Evolutionary conservation across 2,329 filamentous ascomycete species (phyloP).

Genomic region (Lasiodiplodia gonubiensis): DNA sequence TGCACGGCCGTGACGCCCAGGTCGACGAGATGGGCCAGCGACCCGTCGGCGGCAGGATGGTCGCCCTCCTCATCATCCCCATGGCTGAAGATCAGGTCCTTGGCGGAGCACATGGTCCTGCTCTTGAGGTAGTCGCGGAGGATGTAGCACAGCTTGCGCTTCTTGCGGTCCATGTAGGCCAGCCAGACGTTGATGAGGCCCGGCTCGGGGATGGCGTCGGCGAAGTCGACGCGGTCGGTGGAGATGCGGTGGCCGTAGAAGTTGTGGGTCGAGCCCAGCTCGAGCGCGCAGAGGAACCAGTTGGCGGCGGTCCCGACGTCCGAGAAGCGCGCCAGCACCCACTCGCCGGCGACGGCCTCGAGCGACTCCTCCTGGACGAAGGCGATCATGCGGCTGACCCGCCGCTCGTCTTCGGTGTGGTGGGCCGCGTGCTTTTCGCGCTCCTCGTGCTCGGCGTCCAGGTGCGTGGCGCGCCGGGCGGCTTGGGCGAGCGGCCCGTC

Average conservation of each 20-base stretch:
- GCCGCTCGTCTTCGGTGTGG: background rate
- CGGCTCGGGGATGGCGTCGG: conserved; percentile 2
- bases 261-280: background rate
- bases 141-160: conserved; percentile 10
- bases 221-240: conserved; percentile 11
- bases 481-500: background rate
- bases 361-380: conserved; percentile 2
- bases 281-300: conserved; percentile 7
- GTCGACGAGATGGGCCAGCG: background rate
- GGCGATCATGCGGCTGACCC: background rate
- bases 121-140: background rate
- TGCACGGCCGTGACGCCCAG: background rate
- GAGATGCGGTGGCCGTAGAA: conserved; percentile 3
- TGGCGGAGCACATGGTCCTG: background rate
- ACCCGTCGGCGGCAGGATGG: background rate
- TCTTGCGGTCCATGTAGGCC: conserved; percentile 8
- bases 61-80: background rate
- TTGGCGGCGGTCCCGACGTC: background rate
- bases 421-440: background rate
- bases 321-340: conserved; percentile 1
- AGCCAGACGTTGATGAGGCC: background rate
- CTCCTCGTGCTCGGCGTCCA: background rate
- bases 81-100: background rate
- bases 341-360: background rate
- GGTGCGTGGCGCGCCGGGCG: background rate